Evolutionary conservation across 2,329 filamentous ascomycete genomes (phyloP), one percentile per base, ranked within the genome.

Genomic region (Lecanicillium sp.): DNA sequence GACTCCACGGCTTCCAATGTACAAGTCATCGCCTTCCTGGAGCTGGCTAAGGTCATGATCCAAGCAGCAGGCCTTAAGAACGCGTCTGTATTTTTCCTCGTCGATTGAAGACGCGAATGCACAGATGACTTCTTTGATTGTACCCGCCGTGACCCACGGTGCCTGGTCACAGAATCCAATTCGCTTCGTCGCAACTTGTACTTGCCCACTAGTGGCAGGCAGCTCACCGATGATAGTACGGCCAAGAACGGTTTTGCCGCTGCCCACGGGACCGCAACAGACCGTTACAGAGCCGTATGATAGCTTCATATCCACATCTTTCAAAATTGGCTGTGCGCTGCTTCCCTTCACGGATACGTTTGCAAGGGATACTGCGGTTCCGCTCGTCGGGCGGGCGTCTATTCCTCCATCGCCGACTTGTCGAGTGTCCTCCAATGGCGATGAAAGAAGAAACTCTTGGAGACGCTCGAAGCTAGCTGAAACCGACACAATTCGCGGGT

Each of bases 111-210:
- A 11, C 2, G 12, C 21, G 27, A 46, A 50, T 2, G 35, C 43
- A n/a, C 48, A 45, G 8, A 50, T 42, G 1, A 50, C 38, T 7
- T 50, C 23, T n/a, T 41, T 50, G 8, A 50, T 24, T 12, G 48
- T 46, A 4, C 43, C 48, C 2, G 36, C 30, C n/a, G 38, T 27
- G 10, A 46, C 8, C 43, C 48, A 50, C 14, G 48, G 36, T 3
- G 30, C 12, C 23, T 50, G 48, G 48, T 41, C 42, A 14, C 48
- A 50, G 20, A 36, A 50, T 11, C 48, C 48, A 11, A 50, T 37
- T 11, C 17, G 15, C 11, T 26, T 21, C 2, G 48, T 36, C 14
- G 41, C 6, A 14, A 44, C 23, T 20, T 35, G 14, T 3, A 41
- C 36, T 3, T 35, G 8, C 10, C 48, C 48, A 10, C 14, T 33